phyloP scores from a whole-genome alignment of 768 basidiomycete genomes.

The Russula ochroleuca region DNA sequence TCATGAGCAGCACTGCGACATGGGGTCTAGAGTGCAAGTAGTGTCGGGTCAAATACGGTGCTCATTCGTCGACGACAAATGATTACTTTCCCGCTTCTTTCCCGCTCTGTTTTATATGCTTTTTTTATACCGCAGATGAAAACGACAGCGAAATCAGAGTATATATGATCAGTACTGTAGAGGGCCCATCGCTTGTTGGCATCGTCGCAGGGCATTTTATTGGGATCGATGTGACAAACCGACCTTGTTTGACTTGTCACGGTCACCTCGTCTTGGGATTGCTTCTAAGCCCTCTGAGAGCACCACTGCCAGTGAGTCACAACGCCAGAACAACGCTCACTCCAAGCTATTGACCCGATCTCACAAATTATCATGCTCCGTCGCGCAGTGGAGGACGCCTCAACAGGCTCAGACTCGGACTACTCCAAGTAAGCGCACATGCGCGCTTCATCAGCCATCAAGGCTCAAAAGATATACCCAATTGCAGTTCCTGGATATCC shows the following conservation, averaged over 20 bases:
- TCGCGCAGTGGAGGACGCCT: constrained; percentile 73
- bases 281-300: neutral
- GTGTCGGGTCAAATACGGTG: no score
- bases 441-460: neutral
- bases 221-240: neutral
- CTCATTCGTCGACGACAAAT: no score
- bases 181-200: no score
- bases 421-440: constrained; percentile 75
- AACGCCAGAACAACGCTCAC: neutral
- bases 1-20: constrained; percentile 19
- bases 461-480: constrained; percentile 17
- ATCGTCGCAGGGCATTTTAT: no score
- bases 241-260: constrained; percentile 7
- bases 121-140: neutral
- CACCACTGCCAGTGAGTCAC: constrained; percentile 16
- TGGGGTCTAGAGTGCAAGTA: neutral
- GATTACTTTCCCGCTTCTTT: no score
- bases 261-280: neutral
- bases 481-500: constrained; percentile 75
- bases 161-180: neutral
- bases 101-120: neutral
- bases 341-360: constrained; percentile 4
- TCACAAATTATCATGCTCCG: constrained; percentile 33
- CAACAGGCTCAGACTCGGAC: constrained; percentile 91
- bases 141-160: neutral